Evolutionary conservation across 2,329 filamentous ascomycete genomes (phyloP).

Genomic region (Pseudogymnoascus pannorum): DNA sequence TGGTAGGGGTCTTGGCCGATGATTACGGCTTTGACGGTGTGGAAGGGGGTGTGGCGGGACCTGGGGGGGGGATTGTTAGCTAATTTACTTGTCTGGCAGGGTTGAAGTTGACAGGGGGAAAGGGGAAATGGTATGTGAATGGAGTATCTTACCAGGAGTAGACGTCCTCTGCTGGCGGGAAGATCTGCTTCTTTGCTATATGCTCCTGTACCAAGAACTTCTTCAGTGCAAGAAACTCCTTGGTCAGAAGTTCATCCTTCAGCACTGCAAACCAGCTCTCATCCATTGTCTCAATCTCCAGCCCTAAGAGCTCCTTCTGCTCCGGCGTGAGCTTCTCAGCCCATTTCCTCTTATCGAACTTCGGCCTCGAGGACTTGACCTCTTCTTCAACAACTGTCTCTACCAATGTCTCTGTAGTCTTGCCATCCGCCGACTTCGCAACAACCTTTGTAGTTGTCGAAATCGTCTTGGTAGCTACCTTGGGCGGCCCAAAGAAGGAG

Average conservation of each 20-base stretch:
- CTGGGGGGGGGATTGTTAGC: constrained; percentile 40
- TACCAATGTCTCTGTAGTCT: constrained; percentile 9
- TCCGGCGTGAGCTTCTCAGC: constrained; percentile 70
- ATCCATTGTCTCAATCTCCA: constrained; percentile 89
- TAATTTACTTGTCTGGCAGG: constrained; percentile 14
- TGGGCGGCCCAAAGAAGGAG: constrained; percentile 74
- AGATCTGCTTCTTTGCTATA: constrained; percentile 66
- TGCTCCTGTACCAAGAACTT: constrained; percentile 76
- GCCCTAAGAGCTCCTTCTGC: constrained; percentile 70
- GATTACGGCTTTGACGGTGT: constrained; percentile 85
- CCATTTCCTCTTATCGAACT: constrained; percentile 89
- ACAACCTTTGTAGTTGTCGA: constrained; percentile 26
- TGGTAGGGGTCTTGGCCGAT: constrained; percentile 97
- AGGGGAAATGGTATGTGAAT: not conserved
- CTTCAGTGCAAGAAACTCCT: constrained; percentile 83
- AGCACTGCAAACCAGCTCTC: constrained; percentile 86
- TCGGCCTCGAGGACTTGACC: constrained; percentile 27
- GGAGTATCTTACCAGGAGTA: constrained; percentile 72
- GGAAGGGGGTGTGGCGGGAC: constrained; percentile 87
- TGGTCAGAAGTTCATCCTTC: constrained; percentile 74
- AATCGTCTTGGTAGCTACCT: constrained; percentile 17
- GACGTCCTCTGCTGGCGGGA: constrained; percentile 79
- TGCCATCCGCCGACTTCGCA: not conserved
- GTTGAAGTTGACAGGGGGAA: constrained; percentile 9
- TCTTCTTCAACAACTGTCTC: constrained; percentile 15